phyloP scores from a whole-genome alignment of 2,329 filamentous ascomycete species.

The Fusarium duplospermum region DNA sequence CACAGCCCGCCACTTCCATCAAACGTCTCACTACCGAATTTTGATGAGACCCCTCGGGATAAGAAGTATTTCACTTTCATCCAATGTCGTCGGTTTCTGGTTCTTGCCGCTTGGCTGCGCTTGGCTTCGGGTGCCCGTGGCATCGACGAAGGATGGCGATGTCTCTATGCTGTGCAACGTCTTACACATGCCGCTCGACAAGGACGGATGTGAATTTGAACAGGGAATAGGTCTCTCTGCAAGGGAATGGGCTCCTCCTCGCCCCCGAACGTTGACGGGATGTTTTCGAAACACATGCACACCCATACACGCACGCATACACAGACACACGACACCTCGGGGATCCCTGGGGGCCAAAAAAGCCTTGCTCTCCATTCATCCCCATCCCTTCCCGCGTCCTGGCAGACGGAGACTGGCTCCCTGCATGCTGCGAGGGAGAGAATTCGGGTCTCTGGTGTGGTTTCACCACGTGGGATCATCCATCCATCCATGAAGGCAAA shows the following conservation, averaged over 20 bases:
- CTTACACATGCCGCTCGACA: constrained; percentile 20
- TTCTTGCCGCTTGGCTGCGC: constrained; percentile 18
- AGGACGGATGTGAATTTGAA: constrained; percentile 4
- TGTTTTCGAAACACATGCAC: constrained; percentile 12
- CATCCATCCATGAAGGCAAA: constrained; percentile 6
- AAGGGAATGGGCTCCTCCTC: background rate
- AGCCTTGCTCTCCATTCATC: background rate
- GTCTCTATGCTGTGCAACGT: constrained; percentile 27
- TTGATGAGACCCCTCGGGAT: background rate
- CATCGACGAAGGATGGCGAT: constrained; percentile 29
- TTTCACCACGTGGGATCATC: constrained; percentile 44
- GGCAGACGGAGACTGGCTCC: constrained; percentile 9
- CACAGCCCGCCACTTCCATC: constrained; percentile 21
- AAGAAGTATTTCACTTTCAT: background rate
- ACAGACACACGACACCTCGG: constrained; percentile 11
- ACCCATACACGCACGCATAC: background rate
- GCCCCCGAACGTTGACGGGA: constrained; percentile 6
- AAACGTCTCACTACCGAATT: constrained; percentile 26
- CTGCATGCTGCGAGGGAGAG: constrained; percentile 11
- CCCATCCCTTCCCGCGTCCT: constrained; percentile 10
- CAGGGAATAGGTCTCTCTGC: constrained; percentile 3
- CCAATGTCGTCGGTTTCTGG: background rate
- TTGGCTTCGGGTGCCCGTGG: constrained; percentile 27
- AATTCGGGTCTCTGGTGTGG: constrained; percentile 29
- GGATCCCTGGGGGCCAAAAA: background rate